Conservation (phyloP, 202 grass and related monocot species). For the Brachypodium distachyon region DNA sequence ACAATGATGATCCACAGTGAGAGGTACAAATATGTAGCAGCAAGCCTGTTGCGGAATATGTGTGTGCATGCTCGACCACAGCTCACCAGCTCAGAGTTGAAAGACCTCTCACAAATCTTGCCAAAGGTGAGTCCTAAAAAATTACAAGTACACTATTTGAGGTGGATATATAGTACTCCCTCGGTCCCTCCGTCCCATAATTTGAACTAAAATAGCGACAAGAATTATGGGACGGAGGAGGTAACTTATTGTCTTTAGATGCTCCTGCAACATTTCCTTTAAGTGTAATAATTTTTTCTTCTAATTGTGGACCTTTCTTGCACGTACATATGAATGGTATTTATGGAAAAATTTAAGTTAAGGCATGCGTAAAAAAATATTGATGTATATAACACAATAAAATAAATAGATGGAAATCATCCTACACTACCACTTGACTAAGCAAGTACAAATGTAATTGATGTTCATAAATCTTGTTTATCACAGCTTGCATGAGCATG, state of each 20-base stretch:
- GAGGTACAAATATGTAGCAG: background rate
- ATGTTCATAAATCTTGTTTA: no score
- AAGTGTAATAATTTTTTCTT: no score
- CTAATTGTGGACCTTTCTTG: no score
- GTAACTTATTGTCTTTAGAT: background rate
- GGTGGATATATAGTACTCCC: background rate
- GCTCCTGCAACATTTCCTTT: background rate
- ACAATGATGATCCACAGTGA: background rate
- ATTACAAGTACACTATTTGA: background rate
- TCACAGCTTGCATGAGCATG: no score
- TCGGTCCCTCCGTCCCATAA: no score
- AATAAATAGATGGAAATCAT: background rate
- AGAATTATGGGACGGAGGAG: no score
- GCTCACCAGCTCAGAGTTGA: background rate
- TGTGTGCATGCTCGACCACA: background rate
- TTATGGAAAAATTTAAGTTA: no score
- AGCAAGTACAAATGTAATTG: no score
- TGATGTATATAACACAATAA: background rate
- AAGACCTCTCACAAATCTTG: background rate
- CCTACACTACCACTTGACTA: background rate
- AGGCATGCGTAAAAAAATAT: no score
- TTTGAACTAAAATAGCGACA: no score
- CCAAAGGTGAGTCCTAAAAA: background rate
- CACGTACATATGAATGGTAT: no score
- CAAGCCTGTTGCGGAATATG: background rate